Conservation (phyloP, 1,139 yeast genomes). For the Protomyces inundatus region DNA sequence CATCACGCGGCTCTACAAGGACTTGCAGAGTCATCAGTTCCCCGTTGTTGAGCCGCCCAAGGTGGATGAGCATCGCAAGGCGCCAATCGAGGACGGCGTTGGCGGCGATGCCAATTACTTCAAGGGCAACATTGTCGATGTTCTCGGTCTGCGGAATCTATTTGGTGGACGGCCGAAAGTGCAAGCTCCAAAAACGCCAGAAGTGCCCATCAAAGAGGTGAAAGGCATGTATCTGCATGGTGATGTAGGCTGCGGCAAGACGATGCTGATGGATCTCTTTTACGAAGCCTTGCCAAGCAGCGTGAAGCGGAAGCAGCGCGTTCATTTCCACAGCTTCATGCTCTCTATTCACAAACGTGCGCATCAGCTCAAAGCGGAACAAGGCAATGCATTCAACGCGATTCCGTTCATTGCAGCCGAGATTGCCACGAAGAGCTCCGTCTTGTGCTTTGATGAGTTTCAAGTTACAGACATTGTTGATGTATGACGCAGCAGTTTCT, state of each 20-base stretch:
- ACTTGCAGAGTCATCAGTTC: slow-evolving; percentile 8
- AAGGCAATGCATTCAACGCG: slow-evolving; percentile 69
- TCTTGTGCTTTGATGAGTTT: slow-evolving; percentile 82
- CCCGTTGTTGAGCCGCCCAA: slow-evolving; percentile 10
- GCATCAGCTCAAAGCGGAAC: slow-evolving; percentile 62
- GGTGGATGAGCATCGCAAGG: slow-evolving; percentile 2
- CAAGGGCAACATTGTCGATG: not conserved
- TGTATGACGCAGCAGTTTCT: slow-evolving; percentile 46
- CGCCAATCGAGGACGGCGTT: not conserved
- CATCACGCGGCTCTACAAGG: slow-evolving; percentile 16
- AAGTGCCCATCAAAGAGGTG: not conserved
- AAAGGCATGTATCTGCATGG: slow-evolving; percentile 87
- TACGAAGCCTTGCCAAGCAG: slow-evolving; percentile 71
- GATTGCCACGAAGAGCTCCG: slow-evolving; percentile 67
- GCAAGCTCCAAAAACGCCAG: not conserved
- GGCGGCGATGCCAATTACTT: not conserved
- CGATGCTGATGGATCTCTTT: slow-evolving; percentile 95
- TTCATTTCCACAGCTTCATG: slow-evolving; percentile 97
- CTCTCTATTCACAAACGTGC: slow-evolving; percentile 84
- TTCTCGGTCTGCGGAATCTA: not conserved
- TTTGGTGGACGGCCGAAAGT: not conserved
- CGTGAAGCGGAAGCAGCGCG: slow-evolving; percentile 50
- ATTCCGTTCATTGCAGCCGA: slow-evolving; percentile 81
- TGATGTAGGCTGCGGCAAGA: slow-evolving; percentile 97
- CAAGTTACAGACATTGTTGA: slow-evolving; percentile 97